Conservation (phyloP, 1,139 yeast species). For the Fermentozyma sake region DNA sequence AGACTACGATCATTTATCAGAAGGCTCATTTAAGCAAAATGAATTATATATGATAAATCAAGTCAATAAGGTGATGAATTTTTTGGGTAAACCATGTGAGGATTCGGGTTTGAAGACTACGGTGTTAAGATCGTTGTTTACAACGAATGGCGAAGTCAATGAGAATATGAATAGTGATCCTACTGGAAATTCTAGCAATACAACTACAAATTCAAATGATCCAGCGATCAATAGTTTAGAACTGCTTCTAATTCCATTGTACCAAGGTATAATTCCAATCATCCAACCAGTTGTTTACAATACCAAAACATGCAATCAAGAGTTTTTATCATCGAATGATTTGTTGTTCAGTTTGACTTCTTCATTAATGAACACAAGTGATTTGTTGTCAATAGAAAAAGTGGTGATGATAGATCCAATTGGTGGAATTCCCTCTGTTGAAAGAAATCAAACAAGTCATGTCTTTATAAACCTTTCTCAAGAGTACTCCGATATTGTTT, state of each 20-base stretch:
- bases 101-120: conserved; percentile 24
- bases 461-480: conserved; percentile 83
- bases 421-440: conserved; percentile 90
- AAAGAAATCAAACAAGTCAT: conserved; percentile 78
- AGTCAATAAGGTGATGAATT: conserved; percentile 27
- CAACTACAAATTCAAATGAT: background rate
- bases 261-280: conserved; percentile 53
- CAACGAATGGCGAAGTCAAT: conserved; percentile 9
- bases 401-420: conserved; percentile 69
- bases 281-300: conserved; percentile 56
- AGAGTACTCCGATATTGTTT: conserved; percentile 63
- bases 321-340: conserved; percentile 30
- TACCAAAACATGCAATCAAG: conserved; percentile 24
- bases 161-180: conserved; percentile 3
- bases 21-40: conserved; percentile 25
- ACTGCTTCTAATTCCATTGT: conserved; percentile 37
- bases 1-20: conserved; percentile 31
- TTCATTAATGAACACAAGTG: conserved; percentile 20
- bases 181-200: background rate
- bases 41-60: conserved; percentile 32
- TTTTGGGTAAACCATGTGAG: conserved; percentile 20
- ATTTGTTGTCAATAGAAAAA: conserved; percentile 66
- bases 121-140: conserved; percentile 27
- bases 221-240: conserved; percentile 23
- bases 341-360: conserved; percentile 25